These are phyloP conservation scores for Asclepias syriaca DNA, from an alignment of 257 asterid genomes.

Conservation along the genomic window DNA sequence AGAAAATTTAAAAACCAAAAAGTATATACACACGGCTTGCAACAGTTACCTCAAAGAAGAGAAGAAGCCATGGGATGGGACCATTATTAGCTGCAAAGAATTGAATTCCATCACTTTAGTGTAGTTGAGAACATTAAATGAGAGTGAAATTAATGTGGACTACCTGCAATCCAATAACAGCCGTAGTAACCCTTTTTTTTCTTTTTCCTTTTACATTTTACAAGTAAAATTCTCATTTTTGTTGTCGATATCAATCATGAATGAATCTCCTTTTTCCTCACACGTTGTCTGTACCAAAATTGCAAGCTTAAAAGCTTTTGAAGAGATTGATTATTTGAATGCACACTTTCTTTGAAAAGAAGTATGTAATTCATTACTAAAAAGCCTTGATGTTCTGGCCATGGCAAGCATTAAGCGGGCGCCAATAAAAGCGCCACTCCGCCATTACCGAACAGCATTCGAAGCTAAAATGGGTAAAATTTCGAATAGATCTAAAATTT, in stretches of 20 bases:
- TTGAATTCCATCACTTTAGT: constrained; percentile 30
- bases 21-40: constrained; percentile 4
- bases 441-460: background rate
- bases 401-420: background rate
- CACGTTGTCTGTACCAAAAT: constrained; percentile 4
- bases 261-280: background rate
- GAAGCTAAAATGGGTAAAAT: too few species aligned
- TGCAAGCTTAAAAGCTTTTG: background rate
- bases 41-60: constrained; percentile 17
- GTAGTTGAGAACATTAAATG: constrained; percentile 53
- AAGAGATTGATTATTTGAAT: background rate
- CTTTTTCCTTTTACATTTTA: background rate
- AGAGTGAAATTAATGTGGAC: constrained; percentile 17
- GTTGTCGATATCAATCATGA: background rate
- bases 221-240: background rate
- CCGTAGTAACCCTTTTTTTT: constrained; percentile 12
- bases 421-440: background rate
- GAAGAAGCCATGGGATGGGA: constrained; percentile 32
- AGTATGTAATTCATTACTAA: background rate
- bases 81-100: constrained; percentile 28
- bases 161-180: constrained; percentile 23
- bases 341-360: too few species aligned
- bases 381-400: background rate
- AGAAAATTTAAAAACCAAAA: constrained; percentile 10
- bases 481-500: too few species aligned